A percentile compares a stretch with the other conserved stretches of the same genome.
These are phyloP conservation scores for Podila horticola DNA, from an alignment of 192 early-diverging fungal genomes.

Conservation along the genomic window DNA sequence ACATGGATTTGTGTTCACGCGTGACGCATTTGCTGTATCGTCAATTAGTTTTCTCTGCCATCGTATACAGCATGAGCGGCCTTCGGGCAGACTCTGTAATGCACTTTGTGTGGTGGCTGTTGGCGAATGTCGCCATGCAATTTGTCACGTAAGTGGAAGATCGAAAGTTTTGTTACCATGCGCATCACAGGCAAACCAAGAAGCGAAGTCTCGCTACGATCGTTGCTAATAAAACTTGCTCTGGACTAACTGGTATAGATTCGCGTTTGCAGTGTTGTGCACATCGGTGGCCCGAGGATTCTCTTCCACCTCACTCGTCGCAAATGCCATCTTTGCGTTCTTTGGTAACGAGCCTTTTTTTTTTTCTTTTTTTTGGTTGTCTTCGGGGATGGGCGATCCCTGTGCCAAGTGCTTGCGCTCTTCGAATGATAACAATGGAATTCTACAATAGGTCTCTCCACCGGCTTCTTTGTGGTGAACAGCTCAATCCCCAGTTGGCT, in stretches of 20 bases:
- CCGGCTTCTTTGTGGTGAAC: constrained; percentile 44
- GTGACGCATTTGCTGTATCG: not conserved
- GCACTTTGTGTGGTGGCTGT: constrained; percentile 43
- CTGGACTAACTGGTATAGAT: not conserved
- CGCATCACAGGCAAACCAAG: no score
- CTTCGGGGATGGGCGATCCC: not conserved
- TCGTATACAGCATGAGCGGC: constrained; percentile 36
- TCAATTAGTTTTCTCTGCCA: constrained; percentile 35
- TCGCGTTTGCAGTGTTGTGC: constrained; percentile 32
- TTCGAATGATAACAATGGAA: not conserved
- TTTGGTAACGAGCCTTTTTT: constrained; percentile 32
- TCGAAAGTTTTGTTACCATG: no score
- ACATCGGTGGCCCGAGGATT: constrained; percentile 36
- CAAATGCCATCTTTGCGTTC: constrained; percentile 45
- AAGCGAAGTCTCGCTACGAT: not conserved
- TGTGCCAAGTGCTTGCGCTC: not conserved
- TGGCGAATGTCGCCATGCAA: constrained; percentile 36
- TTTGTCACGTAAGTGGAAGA: constrained; percentile 29
- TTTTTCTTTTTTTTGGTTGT: not conserved
- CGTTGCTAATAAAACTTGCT: no score
- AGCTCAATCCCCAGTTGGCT: constrained; percentile 44
- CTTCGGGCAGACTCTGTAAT: constrained; percentile 28
- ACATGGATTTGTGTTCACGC: no score
- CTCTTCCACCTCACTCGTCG: constrained; percentile 30
- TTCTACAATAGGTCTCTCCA: constrained; percentile 28